Conservation (phyloP, 1,284 basidiomycete species). For the Cryptococcus hybrid region DNA sequence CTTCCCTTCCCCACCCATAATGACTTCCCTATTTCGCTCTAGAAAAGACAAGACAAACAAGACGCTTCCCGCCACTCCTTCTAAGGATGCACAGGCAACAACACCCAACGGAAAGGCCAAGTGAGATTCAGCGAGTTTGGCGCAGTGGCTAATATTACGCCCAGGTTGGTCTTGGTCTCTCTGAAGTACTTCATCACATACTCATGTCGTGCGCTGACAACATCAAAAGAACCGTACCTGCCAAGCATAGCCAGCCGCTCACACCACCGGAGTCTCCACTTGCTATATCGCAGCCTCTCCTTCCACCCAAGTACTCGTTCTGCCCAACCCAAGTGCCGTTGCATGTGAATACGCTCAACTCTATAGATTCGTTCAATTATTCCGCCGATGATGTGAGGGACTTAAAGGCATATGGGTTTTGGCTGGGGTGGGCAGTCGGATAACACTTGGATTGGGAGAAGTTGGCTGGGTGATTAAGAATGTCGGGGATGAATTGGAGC, state of each 20-base stretch:
- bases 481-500: constrained; percentile 66
- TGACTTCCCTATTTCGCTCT: constrained; percentile 9
- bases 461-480: constrained; percentile 66
- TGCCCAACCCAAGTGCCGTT: constrained; percentile 29
- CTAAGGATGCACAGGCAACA: not conserved
- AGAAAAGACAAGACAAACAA: constrained; percentile 7
- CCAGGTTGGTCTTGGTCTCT: too few species aligned
- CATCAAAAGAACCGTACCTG: constrained; percentile 6
- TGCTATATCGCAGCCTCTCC: constrained; percentile 15
- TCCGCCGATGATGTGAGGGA: constrained; percentile 22
- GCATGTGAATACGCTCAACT: constrained; percentile 22
- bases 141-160: not conserved
- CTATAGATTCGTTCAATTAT: constrained; percentile 30
- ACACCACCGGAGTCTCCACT: constrained; percentile 2
- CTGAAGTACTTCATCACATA: too few species aligned
- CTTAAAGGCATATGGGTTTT: constrained; percentile 37
- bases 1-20: not conserved
- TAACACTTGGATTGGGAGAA: constrained; percentile 68
- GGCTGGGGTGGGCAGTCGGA: constrained; percentile 27
- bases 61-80: constrained; percentile 1
- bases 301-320: constrained; percentile 34
- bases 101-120: not conserved
- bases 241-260: not conserved
- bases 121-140: constrained; percentile 8
- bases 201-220: not conserved